phyloP scores from a whole-genome alignment of 1,284 basidiomycete species.

The Waitea zeae region DNA sequence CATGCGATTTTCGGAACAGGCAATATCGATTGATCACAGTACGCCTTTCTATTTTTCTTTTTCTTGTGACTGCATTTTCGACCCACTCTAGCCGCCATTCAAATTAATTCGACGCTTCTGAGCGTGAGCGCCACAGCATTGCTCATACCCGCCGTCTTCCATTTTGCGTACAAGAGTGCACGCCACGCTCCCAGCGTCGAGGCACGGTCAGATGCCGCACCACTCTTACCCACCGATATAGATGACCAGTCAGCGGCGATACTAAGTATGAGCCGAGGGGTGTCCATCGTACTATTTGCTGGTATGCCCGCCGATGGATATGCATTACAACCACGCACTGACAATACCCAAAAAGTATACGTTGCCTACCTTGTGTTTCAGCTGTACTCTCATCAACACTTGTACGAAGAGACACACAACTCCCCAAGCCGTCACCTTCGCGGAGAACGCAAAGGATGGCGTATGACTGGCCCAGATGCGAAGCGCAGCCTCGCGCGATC shows the following conservation, averaged over 20 bases:
- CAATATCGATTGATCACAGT: slow-evolving; percentile 59
- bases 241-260: slow-evolving; percentile 29
- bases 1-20: slow-evolving; percentile 60
- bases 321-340: slow-evolving; percentile 4
- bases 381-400: slow-evolving; percentile 64
- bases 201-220: no score
- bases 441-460: no score
- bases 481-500: no score
- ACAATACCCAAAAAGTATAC: slow-evolving; percentile 30
- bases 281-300: slow-evolving; percentile 65
- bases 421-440: no score
- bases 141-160: slow-evolving; percentile 64
- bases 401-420: slow-evolving; percentile 39
- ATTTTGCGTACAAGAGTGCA: slow-evolving; percentile 48
- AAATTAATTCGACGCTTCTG: slow-evolving; percentile 70
- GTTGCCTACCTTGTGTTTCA: slow-evolving; percentile 68
- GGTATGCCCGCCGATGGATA: slow-evolving; percentile 23
- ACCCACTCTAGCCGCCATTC: slow-evolving; percentile 40
- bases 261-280: slow-evolving; percentile 61
- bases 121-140: slow-evolving; percentile 68
- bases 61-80: slow-evolving; percentile 8
- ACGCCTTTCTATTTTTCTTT: slow-evolving; percentile 19
- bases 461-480: no score
- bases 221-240: neutral
- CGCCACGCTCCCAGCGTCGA: no score